Conservation (phyloP, 1,284 basidiomycete species). For the Psilocybe mexicana region DNA sequence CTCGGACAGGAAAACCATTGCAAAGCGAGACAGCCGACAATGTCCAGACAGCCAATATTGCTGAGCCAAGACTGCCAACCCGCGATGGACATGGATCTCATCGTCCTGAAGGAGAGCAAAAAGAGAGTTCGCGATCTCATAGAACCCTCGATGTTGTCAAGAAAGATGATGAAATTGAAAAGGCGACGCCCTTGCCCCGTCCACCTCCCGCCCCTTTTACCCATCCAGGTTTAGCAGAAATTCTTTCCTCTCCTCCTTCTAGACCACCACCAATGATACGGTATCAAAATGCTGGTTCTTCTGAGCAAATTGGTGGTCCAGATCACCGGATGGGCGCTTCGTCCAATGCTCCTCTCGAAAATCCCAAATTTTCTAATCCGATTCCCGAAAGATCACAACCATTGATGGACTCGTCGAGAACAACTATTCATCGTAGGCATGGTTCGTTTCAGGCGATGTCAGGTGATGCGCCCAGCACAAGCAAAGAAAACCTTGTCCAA, state of each 20-base stretch:
- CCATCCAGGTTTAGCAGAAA: conserved; percentile 36
- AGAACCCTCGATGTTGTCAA: background rate
- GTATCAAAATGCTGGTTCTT: background rate
- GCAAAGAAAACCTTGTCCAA: background rate
- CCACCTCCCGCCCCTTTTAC: conserved; percentile 23
- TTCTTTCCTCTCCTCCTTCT: conserved; percentile 31
- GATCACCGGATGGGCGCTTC: background rate
- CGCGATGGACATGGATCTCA: background rate
- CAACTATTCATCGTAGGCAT: background rate
- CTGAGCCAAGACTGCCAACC: background rate
- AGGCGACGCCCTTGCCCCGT: background rate
- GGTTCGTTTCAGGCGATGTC: background rate
- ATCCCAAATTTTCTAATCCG: background rate
- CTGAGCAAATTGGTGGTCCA: background rate
- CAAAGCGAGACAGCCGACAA: background rate
- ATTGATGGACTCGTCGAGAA: background rate
- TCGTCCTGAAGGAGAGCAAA: background rate
- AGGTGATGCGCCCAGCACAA: background rate
- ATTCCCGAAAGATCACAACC: background rate
- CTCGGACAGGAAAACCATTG: background rate
- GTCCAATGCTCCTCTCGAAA: background rate
- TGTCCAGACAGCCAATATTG: background rate
- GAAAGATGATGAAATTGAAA: background rate
- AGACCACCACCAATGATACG: background rate
- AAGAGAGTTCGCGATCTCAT: background rate